phyloP scores from a whole-genome alignment of 2,329 filamentous ascomycete species.

The Sporothrix phasma region DNA sequence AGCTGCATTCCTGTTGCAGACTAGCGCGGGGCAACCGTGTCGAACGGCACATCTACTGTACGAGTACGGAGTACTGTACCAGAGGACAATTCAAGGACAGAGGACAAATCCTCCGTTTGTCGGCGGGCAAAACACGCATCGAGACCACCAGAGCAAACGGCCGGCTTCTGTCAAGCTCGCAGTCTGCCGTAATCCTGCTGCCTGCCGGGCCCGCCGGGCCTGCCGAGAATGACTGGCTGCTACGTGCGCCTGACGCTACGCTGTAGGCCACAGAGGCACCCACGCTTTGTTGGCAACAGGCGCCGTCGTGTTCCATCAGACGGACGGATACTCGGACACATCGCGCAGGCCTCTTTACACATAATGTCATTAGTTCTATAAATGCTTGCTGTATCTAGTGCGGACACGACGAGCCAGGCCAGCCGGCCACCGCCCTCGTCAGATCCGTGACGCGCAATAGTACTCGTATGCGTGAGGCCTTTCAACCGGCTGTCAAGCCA shows the following conservation, averaged over 20 bases:
- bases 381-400: neutral
- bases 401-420: neutral
- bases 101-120: too few relatives aligned
- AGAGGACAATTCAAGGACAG: too few relatives aligned
- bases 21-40: slow-evolving; percentile 17
- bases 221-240: too few relatives aligned
- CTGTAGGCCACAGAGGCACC: neutral
- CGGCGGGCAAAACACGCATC: too few relatives aligned
- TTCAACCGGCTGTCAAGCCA: neutral
- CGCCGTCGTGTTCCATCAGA: too few relatives aligned
- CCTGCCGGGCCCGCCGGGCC: too few relatives aligned
- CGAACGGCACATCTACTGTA: slow-evolving; percentile 6
- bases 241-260: neutral
- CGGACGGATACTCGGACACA: too few relatives aligned
- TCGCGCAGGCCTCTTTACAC: neutral
- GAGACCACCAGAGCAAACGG: too few relatives aligned
- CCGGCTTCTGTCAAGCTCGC: too few relatives aligned
- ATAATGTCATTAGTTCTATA: slow-evolving; percentile 14
- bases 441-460: neutral
- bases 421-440: neutral
- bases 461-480: neutral
- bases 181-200: too few relatives aligned
- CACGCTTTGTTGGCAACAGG: too few relatives aligned
- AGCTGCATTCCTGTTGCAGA: slow-evolving; percentile 12
- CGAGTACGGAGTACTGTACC: neutral